Base-by-base conservation (phyloP, 2,329 filamentous ascomycete species). In the Stagonosporopsis tanaceti region DNA sequence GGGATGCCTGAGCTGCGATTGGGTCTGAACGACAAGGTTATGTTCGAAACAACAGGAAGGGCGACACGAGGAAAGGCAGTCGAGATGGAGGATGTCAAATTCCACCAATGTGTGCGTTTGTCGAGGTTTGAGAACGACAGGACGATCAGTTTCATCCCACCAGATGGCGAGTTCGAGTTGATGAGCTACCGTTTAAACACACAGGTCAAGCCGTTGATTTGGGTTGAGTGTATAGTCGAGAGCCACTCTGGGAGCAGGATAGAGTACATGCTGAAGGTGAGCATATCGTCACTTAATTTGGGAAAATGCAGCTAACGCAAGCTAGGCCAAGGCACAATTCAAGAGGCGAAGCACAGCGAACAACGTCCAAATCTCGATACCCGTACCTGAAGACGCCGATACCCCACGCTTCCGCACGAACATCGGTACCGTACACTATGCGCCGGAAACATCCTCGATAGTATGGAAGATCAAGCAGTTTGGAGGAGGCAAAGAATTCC, bases 391-490 rank as follows among this genome's bases (percentile, higher is more conserved):
- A 76, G 95, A 99, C 75, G 95, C 95, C 60, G 95, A 99, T 77
- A 92, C 91, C 1, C 95, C 95, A 11, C 89, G 95, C 41, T 99
- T 99, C 86, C 87, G 95, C 50, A 99, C 95, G 34, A 99, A 98
- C 76, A 96, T 99, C 61, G 95, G 95, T 53, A 92, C 90, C 28
- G 95, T 99, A 12, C 95, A 99, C 80, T 99, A 99, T 75, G 94
- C 94, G 4, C 95, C 95, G 0, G 95, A 99, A 78, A 94, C 97
- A 73, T 96, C 92, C 62, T 94, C 94, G 57, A 99, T 99, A 68
- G 91, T 99, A 47, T 99, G 95, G 95, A 99, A 99, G 83, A 99
- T 99, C 77, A 99, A 99, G 83, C 95, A 99, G 73, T 99, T 99
- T 77, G 95, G 95, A 41, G 95, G 95, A n/a, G 88, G 89, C 68